A percentile compares a stretch with the other conserved stretches of the same genome.
Conservation (phyloP, 2,329 filamentous ascomycete species). For the Diaporthe citri region DNA sequence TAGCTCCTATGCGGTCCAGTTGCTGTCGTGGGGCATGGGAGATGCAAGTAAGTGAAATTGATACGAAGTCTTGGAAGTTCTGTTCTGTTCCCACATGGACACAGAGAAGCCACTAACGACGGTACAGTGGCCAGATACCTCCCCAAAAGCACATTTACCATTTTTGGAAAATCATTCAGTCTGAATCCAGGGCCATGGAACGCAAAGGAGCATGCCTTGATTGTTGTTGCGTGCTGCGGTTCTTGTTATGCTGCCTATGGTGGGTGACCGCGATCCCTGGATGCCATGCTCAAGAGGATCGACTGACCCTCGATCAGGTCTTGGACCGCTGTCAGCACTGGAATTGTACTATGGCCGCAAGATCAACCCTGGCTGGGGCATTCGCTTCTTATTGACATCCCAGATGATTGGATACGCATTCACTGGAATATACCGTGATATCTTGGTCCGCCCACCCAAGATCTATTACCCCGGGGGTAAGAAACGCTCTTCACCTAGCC, state of each 20-base stretch:
- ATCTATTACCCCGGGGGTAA: constrained; percentile 47
- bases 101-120: constrained; percentile 6
- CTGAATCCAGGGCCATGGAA: constrained; percentile 51
- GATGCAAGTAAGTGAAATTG: constrained; percentile 32
- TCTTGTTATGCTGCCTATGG: constrained; percentile 35
- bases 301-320: constrained; percentile 47
- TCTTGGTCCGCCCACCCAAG: constrained; percentile 48
- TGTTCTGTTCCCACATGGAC: too few species aligned
- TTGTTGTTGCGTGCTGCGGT: constrained; percentile 50
- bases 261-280: neutral
- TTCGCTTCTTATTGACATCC: constrained; percentile 47
- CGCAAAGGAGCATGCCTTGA: constrained; percentile 50
- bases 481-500: neutral
- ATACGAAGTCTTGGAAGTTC: neutral
- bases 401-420: constrained; percentile 50
- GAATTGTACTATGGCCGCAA: constrained; percentile 48
- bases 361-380: constrained; percentile 46
- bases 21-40: constrained; percentile 50
- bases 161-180: constrained; percentile 48
- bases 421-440: constrained; percentile 47
- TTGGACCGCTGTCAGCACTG: constrained; percentile 47
- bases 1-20: constrained; percentile 49
- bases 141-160: constrained; percentile 43
- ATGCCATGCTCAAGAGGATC: neutral
- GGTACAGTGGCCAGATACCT: constrained; percentile 44